Evolutionary conservation across 2,329 filamentous ascomycete species (phyloP), one percentile per base, ranked within the genome.

Genomic region (Helminthosporium solani): DNA sequence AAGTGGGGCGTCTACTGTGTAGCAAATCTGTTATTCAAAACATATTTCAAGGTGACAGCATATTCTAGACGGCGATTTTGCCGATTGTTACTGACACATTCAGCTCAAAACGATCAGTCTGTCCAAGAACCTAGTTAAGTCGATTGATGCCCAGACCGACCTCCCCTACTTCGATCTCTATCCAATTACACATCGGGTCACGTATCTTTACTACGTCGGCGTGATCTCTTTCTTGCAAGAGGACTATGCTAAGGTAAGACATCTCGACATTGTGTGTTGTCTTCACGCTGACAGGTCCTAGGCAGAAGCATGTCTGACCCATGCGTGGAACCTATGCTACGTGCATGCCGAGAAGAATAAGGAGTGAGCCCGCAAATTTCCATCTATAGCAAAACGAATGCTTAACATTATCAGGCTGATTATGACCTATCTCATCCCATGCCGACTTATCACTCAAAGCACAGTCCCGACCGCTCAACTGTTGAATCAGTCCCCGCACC

Each of bases 11-110:
- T 96, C 38, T 99, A 99, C 75, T 91, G 90, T 69, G 86, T 92
- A 55, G 90, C 91, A 63, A 97, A 96, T 66, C 80, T 99, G 7
- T 78, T 96, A 12, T 99, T 99, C 82, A 97, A 97, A 73, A 97
- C 91, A 1, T 96, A 97, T 70, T 99, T 99, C 77, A 95, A 89
- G n/a, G n/a, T n/a, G n/a, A n/a, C n/a, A n/a, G n/a, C n/a, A n/a
- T n/a, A n/a, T n/a, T n/a, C n/a, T n/a, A n/a, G n/a, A n/a, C n/a
- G n/a, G n/a, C n/a, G n/a, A n/a, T n/a, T n/a, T n/a, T n/a, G n/a
- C n/a, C n/a, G n/a, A n/a, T n/a, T n/a, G n/a, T n/a, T n/a, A n/a
- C n/a, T n/a, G n/a, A n/a, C n/a, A n/a, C n/a, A n/a, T n/a, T n/a
- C n/a, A n/a, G 75, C 78, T 97, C 53, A 96, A 95, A 72, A 88